phyloP scores from a whole-genome alignment of 495 filamentous ascomycete genomes.

The Lasiosphaeria ovina region DNA sequence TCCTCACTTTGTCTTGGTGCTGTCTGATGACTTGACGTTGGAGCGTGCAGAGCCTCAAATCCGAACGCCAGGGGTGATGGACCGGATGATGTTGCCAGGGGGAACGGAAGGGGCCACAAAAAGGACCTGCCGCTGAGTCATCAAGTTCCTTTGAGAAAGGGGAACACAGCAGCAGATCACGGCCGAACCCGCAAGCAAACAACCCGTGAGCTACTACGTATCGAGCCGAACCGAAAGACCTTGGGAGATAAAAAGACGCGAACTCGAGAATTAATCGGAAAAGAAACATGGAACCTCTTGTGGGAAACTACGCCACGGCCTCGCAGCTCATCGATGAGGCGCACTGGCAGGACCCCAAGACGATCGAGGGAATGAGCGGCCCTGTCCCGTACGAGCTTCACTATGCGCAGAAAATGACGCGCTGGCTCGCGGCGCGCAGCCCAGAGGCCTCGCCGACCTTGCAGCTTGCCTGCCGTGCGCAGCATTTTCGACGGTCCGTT shows the following conservation, averaged over 20 bases:
- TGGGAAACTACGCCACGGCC: conserved; percentile 39
- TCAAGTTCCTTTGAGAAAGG: too few species aligned
- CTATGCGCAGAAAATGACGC: conserved; percentile 76
- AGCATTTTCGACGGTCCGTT: conserved; percentile 60
- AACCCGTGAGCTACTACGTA: too few species aligned
- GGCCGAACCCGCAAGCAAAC: too few species aligned
- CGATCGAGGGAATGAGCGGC: conserved; percentile 31
- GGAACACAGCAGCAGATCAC: too few species aligned
- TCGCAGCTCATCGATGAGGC: conserved; percentile 68
- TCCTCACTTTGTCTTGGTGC: too few species aligned
- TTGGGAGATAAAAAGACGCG: not conserved
- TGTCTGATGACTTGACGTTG: too few species aligned
- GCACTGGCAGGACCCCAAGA: conserved; percentile 65
- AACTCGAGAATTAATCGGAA: not conserved
- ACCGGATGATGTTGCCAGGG: too few species aligned
- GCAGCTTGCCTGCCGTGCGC: conserved; percentile 72
- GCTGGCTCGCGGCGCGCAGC: conserved; percentile 56
- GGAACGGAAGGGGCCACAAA: too few species aligned
- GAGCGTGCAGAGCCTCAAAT: too few species aligned
- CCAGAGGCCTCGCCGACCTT: conserved; percentile 61
- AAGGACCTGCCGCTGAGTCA: too few species aligned
- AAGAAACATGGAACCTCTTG: conserved; percentile 28
- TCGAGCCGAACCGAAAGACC: too few species aligned
- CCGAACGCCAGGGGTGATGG: too few species aligned
- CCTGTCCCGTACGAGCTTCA: conserved; percentile 69